Conservation (phyloP, 2,329 filamentous ascomycete genomes). For the Arthroderma sp. region DNA sequence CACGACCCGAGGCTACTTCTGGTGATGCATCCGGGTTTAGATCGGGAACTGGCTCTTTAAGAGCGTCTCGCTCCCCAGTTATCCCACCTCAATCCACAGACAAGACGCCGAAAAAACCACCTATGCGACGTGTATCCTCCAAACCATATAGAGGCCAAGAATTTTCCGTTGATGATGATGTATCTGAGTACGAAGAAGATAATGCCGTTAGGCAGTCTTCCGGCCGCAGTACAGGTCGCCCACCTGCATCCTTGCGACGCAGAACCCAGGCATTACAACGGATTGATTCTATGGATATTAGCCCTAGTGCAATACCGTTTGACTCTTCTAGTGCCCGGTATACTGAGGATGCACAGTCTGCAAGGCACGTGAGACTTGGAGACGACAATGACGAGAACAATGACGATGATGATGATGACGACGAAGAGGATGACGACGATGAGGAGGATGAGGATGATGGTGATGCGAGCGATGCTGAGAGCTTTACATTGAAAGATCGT, state of each 20-base stretch:
- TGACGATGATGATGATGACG: constrained; percentile 17
- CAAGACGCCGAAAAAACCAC: constrained; percentile 53
- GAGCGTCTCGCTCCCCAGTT: constrained; percentile 33
- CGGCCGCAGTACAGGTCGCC: constrained; percentile 22
- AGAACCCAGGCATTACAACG: constrained; percentile 22
- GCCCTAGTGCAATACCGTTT: constrained; percentile 22
- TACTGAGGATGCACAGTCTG: not conserved
- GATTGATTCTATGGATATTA: constrained; percentile 26
- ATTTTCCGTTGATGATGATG: constrained; percentile 84
- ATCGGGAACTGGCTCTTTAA: constrained; percentile 4
- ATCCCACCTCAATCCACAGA: constrained; percentile 22
- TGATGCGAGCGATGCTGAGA: constrained; percentile 80
- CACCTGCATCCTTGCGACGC: constrained; percentile 29
- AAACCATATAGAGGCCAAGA: constrained; percentile 70
- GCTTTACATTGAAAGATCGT: constrained; percentile 92
- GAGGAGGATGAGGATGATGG: constrained; percentile 51
- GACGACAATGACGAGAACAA: constrained; percentile 9
- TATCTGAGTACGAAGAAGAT: constrained; percentile 65
- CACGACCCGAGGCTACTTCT: too few relatives aligned
- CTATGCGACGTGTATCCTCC: constrained; percentile 63
- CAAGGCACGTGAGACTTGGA: not conserved
- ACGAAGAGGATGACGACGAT: constrained; percentile 35
- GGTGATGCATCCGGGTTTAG: too few relatives aligned
- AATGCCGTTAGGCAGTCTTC: constrained; percentile 14
- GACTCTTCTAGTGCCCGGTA: constrained; percentile 9